A percentile compares a stretch with the other conserved stretches of the same genome.
Conservation (phyloP, 148 eudicot species). For the Tetragonia tetragonoides region DNA sequence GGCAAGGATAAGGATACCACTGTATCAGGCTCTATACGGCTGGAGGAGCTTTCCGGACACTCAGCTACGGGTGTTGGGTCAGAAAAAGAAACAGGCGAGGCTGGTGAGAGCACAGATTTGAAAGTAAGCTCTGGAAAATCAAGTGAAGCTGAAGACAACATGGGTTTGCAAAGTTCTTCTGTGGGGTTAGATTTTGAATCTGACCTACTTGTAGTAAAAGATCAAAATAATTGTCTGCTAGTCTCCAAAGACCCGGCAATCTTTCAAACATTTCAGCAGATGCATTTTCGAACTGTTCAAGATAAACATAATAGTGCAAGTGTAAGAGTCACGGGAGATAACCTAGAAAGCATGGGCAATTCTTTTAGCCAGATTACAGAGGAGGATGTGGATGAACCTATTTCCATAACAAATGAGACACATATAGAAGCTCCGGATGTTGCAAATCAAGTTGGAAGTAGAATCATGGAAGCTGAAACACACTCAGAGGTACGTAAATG, state of each 20-base stretch:
- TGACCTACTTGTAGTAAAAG: neutral
- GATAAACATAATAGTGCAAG: neutral
- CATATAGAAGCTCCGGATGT: neutral
- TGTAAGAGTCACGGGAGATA: neutral
- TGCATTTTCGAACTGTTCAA: neutral
- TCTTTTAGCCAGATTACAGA: neutral
- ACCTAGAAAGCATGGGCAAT: neutral
- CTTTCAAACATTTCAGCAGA: neutral
- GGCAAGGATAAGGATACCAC: neutral
- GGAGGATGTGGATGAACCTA: neutral
- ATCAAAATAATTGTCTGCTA: constrained; percentile 1
- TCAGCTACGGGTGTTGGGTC: constrained; percentile 9
- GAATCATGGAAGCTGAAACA: neutral
- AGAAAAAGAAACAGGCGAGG: neutral
- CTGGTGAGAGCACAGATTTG: neutral
- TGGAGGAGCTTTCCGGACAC: neutral
- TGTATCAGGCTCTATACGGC: neutral
- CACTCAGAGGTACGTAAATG: neutral
- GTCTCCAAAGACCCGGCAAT: neutral
- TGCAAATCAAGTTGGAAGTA: neutral
- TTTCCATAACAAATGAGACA: neutral
- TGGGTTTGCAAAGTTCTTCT: neutral
- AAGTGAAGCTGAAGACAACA: neutral
- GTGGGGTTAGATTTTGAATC: constrained; percentile 1
- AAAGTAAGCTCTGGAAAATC: neutral